Evolutionary conservation across 805 yeast species (phyloP).

Genomic region (Candida maris): DNA sequence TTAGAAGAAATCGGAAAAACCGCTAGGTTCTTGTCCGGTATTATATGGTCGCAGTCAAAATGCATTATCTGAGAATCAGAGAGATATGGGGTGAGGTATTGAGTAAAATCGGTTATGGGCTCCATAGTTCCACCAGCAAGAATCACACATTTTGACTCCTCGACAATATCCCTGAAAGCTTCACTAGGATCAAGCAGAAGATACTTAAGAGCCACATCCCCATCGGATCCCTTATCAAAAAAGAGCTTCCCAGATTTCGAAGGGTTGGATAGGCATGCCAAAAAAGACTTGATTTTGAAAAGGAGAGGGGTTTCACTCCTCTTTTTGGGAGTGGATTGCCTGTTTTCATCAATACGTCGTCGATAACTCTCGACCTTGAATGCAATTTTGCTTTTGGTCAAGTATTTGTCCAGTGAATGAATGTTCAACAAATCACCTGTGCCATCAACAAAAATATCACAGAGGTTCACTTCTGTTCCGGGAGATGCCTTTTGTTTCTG

Average conservation of each 20-base stretch:
- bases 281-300: slow-evolving; percentile 61
- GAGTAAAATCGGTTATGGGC: slow-evolving; percentile 68
- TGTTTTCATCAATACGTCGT: slow-evolving; percentile 11
- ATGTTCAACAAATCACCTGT: slow-evolving; percentile 72
- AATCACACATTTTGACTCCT: slow-evolving; percentile 63
- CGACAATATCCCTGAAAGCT: slow-evolving; percentile 61
- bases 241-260: slow-evolving; percentile 73
- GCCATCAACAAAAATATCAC: slow-evolving; percentile 53
- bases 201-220: slow-evolving; percentile 49
- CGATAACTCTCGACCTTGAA: slow-evolving; percentile 77
- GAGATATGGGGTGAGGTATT: slow-evolving; percentile 63
- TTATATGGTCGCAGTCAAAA: slow-evolving; percentile 80
- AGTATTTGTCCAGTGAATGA: slow-evolving; percentile 60
- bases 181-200: slow-evolving; percentile 77
- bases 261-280: slow-evolving; percentile 66
- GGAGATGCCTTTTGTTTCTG: slow-evolving; percentile 34
- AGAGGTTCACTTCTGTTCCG: slow-evolving; percentile 51
- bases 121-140: slow-evolving; percentile 97
- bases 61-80: slow-evolving; percentile 37
- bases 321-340: slow-evolving; percentile 6
- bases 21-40: slow-evolving; percentile 63
- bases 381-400: slow-evolving; percentile 69
- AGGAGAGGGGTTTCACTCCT: slow-evolving; percentile 46
- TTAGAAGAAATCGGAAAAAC: slow-evolving; percentile 49
- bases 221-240: slow-evolving; percentile 44